phyloP scores from a whole-genome alignment of 306 rosid species.

The Medicago arabica region DNA sequence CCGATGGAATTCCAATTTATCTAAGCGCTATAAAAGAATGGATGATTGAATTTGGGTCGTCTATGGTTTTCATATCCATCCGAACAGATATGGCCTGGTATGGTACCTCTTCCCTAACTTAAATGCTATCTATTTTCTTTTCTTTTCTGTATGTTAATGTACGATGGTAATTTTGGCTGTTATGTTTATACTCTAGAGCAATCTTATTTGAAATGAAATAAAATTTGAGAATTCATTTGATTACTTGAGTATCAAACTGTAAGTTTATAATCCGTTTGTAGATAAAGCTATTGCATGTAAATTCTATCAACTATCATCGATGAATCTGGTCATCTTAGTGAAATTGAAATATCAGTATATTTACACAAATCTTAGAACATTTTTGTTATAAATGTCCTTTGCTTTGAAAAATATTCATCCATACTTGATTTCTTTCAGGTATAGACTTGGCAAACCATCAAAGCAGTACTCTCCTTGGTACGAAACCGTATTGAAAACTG shows the following conservation, averaged over 20 bases:
- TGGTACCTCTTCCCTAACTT: slow-evolving; percentile 38
- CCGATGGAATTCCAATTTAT: slow-evolving; percentile 87
- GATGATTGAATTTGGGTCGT: slow-evolving; percentile 94
- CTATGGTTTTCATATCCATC: slow-evolving; percentile 84
- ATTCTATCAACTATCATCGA: neutral
- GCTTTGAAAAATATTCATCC: slow-evolving; percentile 4
- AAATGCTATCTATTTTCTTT: neutral
- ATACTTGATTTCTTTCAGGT: slow-evolving; percentile 57
- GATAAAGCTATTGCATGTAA: slow-evolving; percentile 13
- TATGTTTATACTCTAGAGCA: slow-evolving; percentile 2
- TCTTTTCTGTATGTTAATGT: slow-evolving; percentile 19
- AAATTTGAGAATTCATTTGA: slow-evolving; percentile 19
- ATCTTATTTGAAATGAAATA: slow-evolving; percentile 13
- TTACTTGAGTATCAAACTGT: slow-evolving; percentile 20
- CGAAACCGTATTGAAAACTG: slow-evolving; percentile 80
- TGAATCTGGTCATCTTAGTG: slow-evolving; percentile 7
- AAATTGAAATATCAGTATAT: slow-evolving; percentile 12
- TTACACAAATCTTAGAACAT: slow-evolving; percentile 9
- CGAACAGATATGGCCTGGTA: slow-evolving; percentile 98
- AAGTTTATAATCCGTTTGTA: neutral
- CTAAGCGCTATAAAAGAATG: slow-evolving; percentile 94
- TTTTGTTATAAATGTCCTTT: slow-evolving; percentile 17
- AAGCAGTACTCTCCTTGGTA: slow-evolving; percentile 94
- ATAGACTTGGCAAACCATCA: slow-evolving; percentile 93
- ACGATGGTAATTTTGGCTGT: neutral